These are phyloP conservation scores for Moesziomyces parantarcticus DNA, from an alignment of 1,284 basidiomycete species.

Conservation along the genomic window DNA sequence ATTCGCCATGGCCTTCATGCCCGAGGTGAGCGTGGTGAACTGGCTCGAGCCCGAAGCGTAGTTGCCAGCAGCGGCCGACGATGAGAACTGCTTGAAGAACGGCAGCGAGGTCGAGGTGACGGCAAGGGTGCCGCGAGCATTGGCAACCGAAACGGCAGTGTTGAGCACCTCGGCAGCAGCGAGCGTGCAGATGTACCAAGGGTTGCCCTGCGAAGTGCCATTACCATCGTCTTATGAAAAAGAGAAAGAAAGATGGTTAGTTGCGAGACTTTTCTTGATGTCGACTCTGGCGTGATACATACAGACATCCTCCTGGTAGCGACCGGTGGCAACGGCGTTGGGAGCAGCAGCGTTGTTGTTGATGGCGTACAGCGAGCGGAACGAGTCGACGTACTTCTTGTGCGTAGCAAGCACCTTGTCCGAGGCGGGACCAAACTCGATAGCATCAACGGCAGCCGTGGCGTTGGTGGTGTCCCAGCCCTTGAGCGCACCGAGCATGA, in stretches of 20 bases:
- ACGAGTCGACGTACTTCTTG: constrained; percentile 50
- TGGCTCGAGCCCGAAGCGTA: constrained; percentile 19
- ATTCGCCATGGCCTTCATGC: constrained; percentile 45
- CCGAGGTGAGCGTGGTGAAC: constrained; percentile 27
- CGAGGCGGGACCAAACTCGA: constrained; percentile 43
- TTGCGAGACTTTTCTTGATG: too few species aligned
- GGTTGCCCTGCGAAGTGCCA: constrained; percentile 44
- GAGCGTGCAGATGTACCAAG: constrained; percentile 55
- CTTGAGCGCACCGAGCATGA: constrained; percentile 43
- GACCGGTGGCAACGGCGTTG: constrained; percentile 39
- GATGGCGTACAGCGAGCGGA: constrained; percentile 47
- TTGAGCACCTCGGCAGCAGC: constrained; percentile 53
- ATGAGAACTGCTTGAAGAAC: constrained; percentile 49
- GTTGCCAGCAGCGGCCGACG: constrained; percentile 23
- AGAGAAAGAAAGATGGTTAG: too few species aligned
- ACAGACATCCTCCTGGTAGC: constrained; percentile 46
- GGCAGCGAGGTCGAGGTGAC: constrained; percentile 40
- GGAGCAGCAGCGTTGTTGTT: constrained; percentile 46
- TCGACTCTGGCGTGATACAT: too few species aligned
- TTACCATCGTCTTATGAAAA: constrained; percentile 48
- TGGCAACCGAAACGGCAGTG: constrained; percentile 33
- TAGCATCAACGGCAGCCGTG: constrained; percentile 19
- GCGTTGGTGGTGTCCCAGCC: constrained; percentile 42
- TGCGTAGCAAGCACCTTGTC: constrained; percentile 51
- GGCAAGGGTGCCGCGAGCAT: constrained; percentile 16